Evolutionary conservation across 164 flowering plant genomes (phyloP).

Genomic region (Vitis rupestris): DNA sequence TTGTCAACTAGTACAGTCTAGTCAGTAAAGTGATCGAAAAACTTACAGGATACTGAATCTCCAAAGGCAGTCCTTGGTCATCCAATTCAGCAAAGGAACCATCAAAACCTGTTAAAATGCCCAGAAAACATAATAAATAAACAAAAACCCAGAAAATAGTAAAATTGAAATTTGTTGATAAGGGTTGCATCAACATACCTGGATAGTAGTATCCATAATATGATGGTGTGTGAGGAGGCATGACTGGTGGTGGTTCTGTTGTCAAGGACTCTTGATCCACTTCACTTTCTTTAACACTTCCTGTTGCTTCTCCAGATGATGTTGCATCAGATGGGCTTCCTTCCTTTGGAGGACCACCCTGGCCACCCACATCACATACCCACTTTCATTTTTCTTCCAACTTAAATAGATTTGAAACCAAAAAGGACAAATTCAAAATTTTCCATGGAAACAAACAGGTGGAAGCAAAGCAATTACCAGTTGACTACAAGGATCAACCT

Average conservation of each 20-base stretch:
- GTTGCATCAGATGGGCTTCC: slow-evolving; percentile 40
- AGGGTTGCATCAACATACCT: slow-evolving; percentile 27
- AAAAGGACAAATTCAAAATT: background rate
- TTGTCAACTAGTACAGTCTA: too few relatives aligned
- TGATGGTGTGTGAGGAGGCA: slow-evolving; percentile 26
- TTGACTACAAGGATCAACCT: slow-evolving; percentile 33
- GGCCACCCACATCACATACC: background rate
- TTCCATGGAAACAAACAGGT: background rate
- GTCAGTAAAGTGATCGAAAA: background rate
- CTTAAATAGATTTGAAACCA: background rate
- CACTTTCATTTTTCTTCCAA: background rate
- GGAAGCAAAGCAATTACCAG: slow-evolving; percentile 3
- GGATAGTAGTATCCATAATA: slow-evolving; percentile 57
- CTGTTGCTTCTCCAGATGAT: slow-evolving; percentile 41
- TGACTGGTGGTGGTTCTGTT: slow-evolving; percentile 18
- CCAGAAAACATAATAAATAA: background rate
- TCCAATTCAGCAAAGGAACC: slow-evolving; percentile 35
- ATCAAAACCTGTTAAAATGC: slow-evolving; percentile 40
- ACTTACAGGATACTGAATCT: slow-evolving; percentile 54
- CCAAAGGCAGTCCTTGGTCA: slow-evolving; percentile 33
- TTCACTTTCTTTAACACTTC: slow-evolving; percentile 37
- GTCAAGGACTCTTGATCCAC: slow-evolving; percentile 31
- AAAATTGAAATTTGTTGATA: background rate
- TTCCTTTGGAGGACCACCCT: slow-evolving; percentile 30
- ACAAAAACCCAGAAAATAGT: background rate